Percentiles rank a stretch among this genome's conserved stretches.
These are phyloP conservation scores for Leishmania guyanensis DNA, from an alignment of 208 protist species.

Conservation along the genomic window DNA sequence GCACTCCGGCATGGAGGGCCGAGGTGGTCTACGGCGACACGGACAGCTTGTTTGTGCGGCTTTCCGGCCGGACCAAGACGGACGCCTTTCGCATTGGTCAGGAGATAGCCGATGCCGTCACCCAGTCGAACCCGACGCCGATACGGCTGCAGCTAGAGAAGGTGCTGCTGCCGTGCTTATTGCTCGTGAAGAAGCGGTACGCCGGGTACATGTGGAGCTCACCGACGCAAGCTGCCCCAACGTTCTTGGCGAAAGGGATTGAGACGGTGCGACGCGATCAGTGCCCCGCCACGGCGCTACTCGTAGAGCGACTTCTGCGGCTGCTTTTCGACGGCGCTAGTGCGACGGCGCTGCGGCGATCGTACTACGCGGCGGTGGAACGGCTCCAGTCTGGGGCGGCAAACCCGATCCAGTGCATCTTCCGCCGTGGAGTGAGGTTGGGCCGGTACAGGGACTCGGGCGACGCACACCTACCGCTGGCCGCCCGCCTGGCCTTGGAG, in stretches of 20 bases:
- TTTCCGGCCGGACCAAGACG: constrained; percentile 49
- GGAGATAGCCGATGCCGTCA: constrained; percentile 85
- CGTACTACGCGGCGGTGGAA: constrained; percentile 44
- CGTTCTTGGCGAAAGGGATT: constrained; percentile 99
- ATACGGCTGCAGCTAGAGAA: constrained; percentile 99
- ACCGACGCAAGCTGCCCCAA: constrained; percentile 89
- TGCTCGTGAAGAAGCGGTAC: constrained; percentile 99
- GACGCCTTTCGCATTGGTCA: constrained; percentile 75
- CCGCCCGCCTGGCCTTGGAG: constrained; percentile 61
- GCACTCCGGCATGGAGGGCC: constrained; percentile 93
- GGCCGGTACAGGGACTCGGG: constrained; percentile 48
- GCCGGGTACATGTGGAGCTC: constrained; percentile 98
- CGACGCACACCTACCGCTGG: constrained; percentile 49
- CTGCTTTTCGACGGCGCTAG: constrained; percentile 56
- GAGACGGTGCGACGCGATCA: constrained; percentile 99
- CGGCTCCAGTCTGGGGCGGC: constrained; percentile 53
- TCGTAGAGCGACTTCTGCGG: constrained; percentile 47
- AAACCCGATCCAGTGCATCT: constrained; percentile 69
- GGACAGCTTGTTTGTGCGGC: constrained; percentile 98
- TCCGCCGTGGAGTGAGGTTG: constrained; percentile 80
- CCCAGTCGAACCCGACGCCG: constrained; percentile 95
- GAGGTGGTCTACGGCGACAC: constrained; percentile 99
- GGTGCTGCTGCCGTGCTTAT: constrained; percentile 99
- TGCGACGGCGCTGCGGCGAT: constrained; percentile 21
- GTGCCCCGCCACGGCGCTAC: constrained; percentile 83